phyloP scores from a whole-genome alignment of 306 rosid species.

The Purshia tridentata region DNA sequence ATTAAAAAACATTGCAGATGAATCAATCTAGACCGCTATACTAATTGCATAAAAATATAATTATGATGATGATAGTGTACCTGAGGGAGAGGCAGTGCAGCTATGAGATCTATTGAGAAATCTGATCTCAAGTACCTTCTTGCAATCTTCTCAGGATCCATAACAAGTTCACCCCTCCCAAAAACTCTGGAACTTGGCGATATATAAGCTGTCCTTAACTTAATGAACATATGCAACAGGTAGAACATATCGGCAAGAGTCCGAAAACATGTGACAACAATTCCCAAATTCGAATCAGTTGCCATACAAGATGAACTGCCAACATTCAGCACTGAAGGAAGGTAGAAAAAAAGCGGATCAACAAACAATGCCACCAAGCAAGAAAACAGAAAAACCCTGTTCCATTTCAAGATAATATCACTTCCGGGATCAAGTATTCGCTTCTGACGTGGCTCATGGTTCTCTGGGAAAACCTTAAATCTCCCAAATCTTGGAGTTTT shows the following conservation, averaged over 20 bases:
- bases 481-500: slow-evolving; percentile 36
- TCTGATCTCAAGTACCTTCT: slow-evolving; percentile 65
- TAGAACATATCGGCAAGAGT: slow-evolving; percentile 78
- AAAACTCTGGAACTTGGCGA: slow-evolving; percentile 83
- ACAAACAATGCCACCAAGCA: slow-evolving; percentile 73
- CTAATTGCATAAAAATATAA: not conserved
- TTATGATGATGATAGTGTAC: slow-evolving; percentile 30
- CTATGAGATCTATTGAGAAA: slow-evolving; percentile 73
- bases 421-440: slow-evolving; percentile 84
- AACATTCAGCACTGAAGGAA: slow-evolving; percentile 51
- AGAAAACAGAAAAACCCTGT: slow-evolving; percentile 59
- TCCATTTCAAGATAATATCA: slow-evolving; percentile 72
- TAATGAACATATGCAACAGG: slow-evolving; percentile 59
- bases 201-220: slow-evolving; percentile 81
- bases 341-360: slow-evolving; percentile 87
- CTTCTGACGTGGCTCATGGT: slow-evolving; percentile 43
- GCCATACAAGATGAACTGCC: slow-evolving; percentile 58
- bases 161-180: slow-evolving; percentile 90
- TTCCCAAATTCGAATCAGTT: slow-evolving; percentile 70
- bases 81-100: slow-evolving; percentile 94
- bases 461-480: slow-evolving; percentile 53
- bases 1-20: not conserved
- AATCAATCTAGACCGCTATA: not conserved
- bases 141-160: slow-evolving; percentile 62
- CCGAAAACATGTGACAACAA: slow-evolving; percentile 68